Evolutionary conservation across 345 rosid genomes (phyloP), one percentile per base, ranked within the genome.

Genomic region (Pistacia atlantica): DNA sequence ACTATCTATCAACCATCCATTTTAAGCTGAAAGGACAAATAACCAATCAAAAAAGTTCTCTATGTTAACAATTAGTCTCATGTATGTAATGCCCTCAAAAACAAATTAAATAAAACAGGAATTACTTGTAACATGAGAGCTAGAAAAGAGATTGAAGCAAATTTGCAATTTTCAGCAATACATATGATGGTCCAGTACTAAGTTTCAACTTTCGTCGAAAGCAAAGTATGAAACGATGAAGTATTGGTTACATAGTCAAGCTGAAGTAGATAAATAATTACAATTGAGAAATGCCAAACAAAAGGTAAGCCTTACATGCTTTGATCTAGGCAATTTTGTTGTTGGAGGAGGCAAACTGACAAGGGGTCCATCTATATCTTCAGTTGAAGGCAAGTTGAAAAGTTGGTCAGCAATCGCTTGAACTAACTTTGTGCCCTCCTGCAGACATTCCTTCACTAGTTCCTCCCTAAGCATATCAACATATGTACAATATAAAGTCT

Each of bases 291-390:
- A 63, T 12, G 52, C 13, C 13, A 25, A 49, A 63, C 4, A 51
- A 55, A 52, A 35, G 58, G 69, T 8, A 73, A 12, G 13, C 9
- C 33, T 74, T 52, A 63, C 69, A 64, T 63, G 97, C 88, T 95
- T 95, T 82, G 88, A 94, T 83, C 98, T 88, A 2, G 99, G 98
- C 72, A 95, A 84, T 81, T 80, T 92, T 8, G 91, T 89, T 52
- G 88, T 83, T 11, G 97, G 95, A 1, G 86, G 87, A 73, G 97
- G 98, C 86, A 96, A 85, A 81, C 77, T 86, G 60, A 91, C 93
- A 75, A 96, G 77, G 28, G 98, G 98, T 49, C 97, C 98, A 79
- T 89, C 95, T 42, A 75, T 64, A 83, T 87, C 90, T 78, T 92
- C 97, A 72, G 88, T 87, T 11, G 98, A 92, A 80, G 95, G 92